Conservation (phyloP, 2,329 filamentous ascomycete species). For the Penicillium occitanis region DNA sequence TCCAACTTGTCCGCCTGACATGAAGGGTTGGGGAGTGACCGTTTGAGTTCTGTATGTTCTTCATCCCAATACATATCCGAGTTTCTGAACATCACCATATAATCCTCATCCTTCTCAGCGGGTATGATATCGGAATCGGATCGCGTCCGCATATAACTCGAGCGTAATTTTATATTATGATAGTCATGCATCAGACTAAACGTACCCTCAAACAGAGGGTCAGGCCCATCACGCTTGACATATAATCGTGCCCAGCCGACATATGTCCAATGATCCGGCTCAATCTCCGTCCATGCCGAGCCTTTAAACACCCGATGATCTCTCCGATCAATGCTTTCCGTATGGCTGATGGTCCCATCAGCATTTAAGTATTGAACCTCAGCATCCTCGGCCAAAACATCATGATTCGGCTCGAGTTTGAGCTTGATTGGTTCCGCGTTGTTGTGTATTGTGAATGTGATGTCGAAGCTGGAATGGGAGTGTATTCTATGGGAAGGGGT, state of each 20-base stretch:
- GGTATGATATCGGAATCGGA: constrained; percentile 69
- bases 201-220: constrained; percentile 84
- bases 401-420: constrained; percentile 82
- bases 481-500: constrained; percentile 77
- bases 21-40: constrained; percentile 47
- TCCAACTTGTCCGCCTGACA: constrained; percentile 74
- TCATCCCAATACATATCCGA: constrained; percentile 65
- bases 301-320: constrained; percentile 85
- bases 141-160: constrained; percentile 71
- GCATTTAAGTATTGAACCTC: constrained; percentile 68
- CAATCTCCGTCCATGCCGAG: constrained; percentile 66
- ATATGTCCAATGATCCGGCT: constrained; percentile 68
- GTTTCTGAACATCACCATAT: constrained; percentile 89
- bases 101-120: constrained; percentile 60
- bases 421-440: constrained; percentile 71
- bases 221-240: constrained; percentile 70
- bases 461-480: constrained; percentile 77
- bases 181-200: constrained; percentile 79
- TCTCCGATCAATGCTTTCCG: constrained; percentile 69
- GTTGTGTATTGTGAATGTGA: constrained; percentile 73
- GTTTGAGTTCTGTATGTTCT: constrained; percentile 63
- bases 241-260: constrained; percentile 85
- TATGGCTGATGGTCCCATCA: constrained; percentile 66
- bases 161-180: constrained; percentile 79
- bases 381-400: constrained; percentile 77